These are phyloP conservation scores for Pseudogymnoascus destructans DNA, from an alignment of 2,329 filamentous ascomycete genomes.

Conservation along the genomic window DNA sequence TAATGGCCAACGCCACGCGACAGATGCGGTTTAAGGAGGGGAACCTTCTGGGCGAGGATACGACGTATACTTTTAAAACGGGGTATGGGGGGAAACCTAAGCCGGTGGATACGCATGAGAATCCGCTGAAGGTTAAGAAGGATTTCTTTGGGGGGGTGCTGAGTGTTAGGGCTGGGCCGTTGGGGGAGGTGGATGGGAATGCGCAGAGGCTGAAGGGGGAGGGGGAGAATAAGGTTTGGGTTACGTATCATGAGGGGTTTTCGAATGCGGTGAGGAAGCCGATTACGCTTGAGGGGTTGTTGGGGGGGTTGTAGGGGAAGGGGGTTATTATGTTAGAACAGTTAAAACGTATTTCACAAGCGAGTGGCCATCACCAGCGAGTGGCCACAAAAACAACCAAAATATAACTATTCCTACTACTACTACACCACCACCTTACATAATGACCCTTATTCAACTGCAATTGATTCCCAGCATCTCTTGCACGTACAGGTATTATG, in stretches of 20 bases:
- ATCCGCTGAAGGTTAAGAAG: slow-evolving; percentile 40
- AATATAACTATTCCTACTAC: too few relatives aligned
- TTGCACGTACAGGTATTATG: too few relatives aligned
- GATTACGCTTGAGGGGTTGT: slow-evolving; percentile 65
- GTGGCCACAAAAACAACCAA: too few relatives aligned
- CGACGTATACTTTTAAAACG: slow-evolving; percentile 17
- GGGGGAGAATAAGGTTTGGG: slow-evolving; percentile 57
- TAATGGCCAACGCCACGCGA: slow-evolving; percentile 52
- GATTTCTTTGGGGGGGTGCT: slow-evolving; percentile 81
- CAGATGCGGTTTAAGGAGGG: slow-evolving; percentile 51
- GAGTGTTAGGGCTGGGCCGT: slow-evolving; percentile 30
- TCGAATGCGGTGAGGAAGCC: slow-evolving; percentile 89
- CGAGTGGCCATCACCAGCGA: too few relatives aligned
- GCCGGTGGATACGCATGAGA: slow-evolving; percentile 16
- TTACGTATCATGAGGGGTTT: slow-evolving; percentile 79
- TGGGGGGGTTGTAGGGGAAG: slow-evolving; percentile 45
- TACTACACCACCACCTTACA: too few relatives aligned
- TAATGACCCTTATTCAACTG: too few relatives aligned
- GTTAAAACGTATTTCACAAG: neutral
- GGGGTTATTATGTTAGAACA: neutral
- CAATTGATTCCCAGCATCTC: too few relatives aligned
- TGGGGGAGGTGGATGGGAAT: slow-evolving; percentile 32
- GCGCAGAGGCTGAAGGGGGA: slow-evolving; percentile 50
- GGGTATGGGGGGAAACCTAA: slow-evolving; percentile 18
- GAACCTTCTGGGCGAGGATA: slow-evolving; percentile 26